A percentile compares a stretch with the other conserved stretches of the same genome.
phyloP scores from a whole-genome alignment of 129 eudicot species.

The Helianthus tuberosus region DNA sequence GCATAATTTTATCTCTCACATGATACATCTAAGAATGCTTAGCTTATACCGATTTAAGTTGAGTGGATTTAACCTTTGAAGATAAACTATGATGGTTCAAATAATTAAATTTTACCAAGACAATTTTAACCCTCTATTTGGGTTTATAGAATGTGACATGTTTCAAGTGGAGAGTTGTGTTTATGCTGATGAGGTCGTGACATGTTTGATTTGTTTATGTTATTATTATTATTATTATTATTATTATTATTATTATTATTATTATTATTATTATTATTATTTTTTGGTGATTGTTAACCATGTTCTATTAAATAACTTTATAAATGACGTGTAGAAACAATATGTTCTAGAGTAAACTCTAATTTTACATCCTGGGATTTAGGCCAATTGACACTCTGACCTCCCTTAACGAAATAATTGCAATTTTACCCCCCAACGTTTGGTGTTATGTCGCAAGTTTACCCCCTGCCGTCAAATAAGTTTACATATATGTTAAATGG shows the following conservation, averaged over 20 bases:
- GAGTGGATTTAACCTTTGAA: neutral
- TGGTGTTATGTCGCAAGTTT: too few species aligned
- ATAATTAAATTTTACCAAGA: slow-evolving; percentile 2
- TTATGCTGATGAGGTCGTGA: slow-evolving; percentile 12
- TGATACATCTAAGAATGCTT: neutral
- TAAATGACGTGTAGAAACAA: neutral
- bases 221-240: neutral
- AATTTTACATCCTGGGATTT: too few species aligned
- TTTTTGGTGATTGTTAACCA: neutral
- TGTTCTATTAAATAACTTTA: neutral
- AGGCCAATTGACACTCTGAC: too few species aligned
- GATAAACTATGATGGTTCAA: neutral
- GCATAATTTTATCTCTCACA: neutral
- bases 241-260: too few species aligned
- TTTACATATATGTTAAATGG: too few species aligned
- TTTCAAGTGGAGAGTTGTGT: neutral
- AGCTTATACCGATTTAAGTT: neutral
- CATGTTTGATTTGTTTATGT: slow-evolving; percentile 2
- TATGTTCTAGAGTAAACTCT: too few species aligned
- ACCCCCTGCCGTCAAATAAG: too few species aligned
- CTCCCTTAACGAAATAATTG: too few species aligned
- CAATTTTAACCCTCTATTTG: slow-evolving; percentile 1
- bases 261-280: too few species aligned
- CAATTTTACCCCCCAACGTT: too few species aligned
- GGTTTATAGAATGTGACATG: slow-evolving; percentile 3